Conservation (phyloP, 2,329 filamentous ascomycete species). For the Plenodomus tracheiphilus region DNA sequence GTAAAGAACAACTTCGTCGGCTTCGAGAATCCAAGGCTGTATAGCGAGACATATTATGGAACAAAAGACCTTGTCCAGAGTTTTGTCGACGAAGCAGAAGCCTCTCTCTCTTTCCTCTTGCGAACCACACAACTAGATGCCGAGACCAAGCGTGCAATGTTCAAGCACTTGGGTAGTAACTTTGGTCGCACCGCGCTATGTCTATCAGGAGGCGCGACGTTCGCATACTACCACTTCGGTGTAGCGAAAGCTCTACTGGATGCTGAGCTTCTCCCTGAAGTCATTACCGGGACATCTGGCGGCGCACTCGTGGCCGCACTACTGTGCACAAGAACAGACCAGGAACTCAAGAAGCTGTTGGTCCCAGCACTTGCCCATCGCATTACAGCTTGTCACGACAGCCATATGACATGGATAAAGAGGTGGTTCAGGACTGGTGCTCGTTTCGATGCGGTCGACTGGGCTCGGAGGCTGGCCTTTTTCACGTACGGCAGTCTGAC, state of each 20-base stretch:
- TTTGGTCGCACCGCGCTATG: constrained; percentile 92
- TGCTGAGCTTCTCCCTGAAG: constrained; percentile 80
- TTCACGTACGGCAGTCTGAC: constrained; percentile 90
- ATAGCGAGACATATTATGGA: constrained; percentile 95
- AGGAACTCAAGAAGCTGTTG: constrained; percentile 82
- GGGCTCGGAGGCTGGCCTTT: constrained; percentile 85
- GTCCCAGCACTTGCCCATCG: constrained; percentile 83
- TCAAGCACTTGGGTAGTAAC: constrained; percentile 88
- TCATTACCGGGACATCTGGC: constrained; percentile 95
- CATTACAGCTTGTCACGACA: constrained; percentile 84
- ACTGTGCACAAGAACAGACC: constrained; percentile 85
- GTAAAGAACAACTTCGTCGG: constrained; percentile 98
- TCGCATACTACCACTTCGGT: constrained; percentile 96
- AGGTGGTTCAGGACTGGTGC: constrained; percentile 94
- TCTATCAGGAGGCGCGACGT: constrained; percentile 88
- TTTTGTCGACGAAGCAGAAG: constrained; percentile 83
- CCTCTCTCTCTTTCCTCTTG: constrained; percentile 68
- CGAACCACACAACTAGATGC: constrained; percentile 67
- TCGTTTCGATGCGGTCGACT: constrained; percentile 90
- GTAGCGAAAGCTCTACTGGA: constrained; percentile 89
- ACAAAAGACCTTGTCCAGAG: constrained; percentile 94
- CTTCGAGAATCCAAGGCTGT: constrained; percentile 90
- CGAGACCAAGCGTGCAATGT: constrained; percentile 77
- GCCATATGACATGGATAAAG: constrained; percentile 72
- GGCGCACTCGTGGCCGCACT: constrained; percentile 88